Evolutionary conservation across 2,329 filamentous ascomycete species (phyloP), one percentile per base, ranked within the genome.

Genomic region (Pseudopyricularia cyperi): DNA sequence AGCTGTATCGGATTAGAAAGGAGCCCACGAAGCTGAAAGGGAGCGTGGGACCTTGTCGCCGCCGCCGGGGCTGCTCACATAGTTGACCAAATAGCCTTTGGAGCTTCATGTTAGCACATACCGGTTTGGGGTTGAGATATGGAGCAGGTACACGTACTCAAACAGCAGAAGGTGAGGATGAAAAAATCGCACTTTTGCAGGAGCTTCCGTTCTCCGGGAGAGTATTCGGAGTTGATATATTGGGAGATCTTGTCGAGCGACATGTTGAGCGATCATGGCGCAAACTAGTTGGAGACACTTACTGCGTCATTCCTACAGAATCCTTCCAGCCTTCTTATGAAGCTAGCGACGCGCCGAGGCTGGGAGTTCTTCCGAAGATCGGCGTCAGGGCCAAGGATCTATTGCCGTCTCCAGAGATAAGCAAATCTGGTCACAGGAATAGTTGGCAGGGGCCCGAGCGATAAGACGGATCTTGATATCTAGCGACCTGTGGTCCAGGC

Each of bases 111-210:
- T 30, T 30, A 30, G 28, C 28, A 30, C 28, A 9, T n/a, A n/a
- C n/a, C n/a, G 9, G 28, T 4, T 30, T 30, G 28, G 9, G 9
- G 28, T 30, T 9, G 28, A 30, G 28, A 9, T 30, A 9, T 30
- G 28, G 28, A 30, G 28, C 28, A 30, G 28, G 28, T 30, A 30
- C 28, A 30, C 28, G 4, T 30, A 30, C 70, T 74, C 49, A 83
- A 59, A 59, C 79, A 83, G 62, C 79, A 82, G 59, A 82, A 82
- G 0, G 75, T 79, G 46, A 83, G 62, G 57, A 82, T 82, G 64
- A 82, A 82, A 58, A 81, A 82, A 60, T 82, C 79, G 48, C 57
- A 53, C 53, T 59, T 59, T 34, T 56, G 56, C 24, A 59, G 47
- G 30, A 59, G 54, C 51, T 50, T 22, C 14, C 58, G 42, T 72